These are phyloP conservation scores for Calamus simplicifolius DNA, from an alignment of 176 grass and related monocot genomes.

Conservation along the genomic window DNA sequence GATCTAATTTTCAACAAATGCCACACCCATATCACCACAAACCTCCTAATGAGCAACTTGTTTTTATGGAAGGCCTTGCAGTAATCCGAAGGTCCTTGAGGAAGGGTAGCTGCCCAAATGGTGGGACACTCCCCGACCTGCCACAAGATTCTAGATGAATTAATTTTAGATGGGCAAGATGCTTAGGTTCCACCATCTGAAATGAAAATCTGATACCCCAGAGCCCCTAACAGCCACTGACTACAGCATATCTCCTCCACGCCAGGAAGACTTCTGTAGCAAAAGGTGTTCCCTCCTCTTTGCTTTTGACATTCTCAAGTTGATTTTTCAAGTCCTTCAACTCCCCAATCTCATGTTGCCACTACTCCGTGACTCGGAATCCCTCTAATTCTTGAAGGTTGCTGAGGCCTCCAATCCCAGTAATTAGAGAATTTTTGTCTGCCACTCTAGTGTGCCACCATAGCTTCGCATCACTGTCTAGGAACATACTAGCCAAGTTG, in stretches of 20 bases:
- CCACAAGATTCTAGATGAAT: slow-evolving; percentile 1
- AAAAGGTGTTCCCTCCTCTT: slow-evolving; percentile 2
- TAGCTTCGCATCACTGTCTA: too few species aligned
- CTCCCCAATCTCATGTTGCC: not conserved
- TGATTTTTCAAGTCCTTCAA: slow-evolving; percentile 7
- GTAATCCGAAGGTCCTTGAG: too few species aligned
- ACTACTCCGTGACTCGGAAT: slow-evolving; percentile 10
- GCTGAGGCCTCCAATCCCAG: slow-evolving; percentile 15
- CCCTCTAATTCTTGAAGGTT: slow-evolving; percentile 21
- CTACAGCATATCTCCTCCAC: not conserved
- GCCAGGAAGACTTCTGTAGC: not conserved
- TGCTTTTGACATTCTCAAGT: slow-evolving; percentile 3
- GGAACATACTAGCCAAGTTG: too few species aligned
- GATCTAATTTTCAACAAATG: too few species aligned
- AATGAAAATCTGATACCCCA: not conserved
- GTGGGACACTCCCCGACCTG: slow-evolving; percentile 8
- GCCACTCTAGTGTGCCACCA: too few species aligned
- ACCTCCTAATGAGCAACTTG: too few species aligned
- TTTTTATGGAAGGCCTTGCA: too few species aligned
- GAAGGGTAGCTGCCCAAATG: not conserved
- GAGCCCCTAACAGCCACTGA: slow-evolving; percentile 4
- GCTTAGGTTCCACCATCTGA: slow-evolving; percentile 2
- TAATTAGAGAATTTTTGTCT: slow-evolving; percentile 10
- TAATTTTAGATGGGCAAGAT: slow-evolving; percentile 6
- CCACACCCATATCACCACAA: too few species aligned